Evolutionary conservation across 495 filamentous ascomycete species (phyloP), one percentile per base, ranked within the genome.

Genomic region (Trichoderma parareesei): DNA sequence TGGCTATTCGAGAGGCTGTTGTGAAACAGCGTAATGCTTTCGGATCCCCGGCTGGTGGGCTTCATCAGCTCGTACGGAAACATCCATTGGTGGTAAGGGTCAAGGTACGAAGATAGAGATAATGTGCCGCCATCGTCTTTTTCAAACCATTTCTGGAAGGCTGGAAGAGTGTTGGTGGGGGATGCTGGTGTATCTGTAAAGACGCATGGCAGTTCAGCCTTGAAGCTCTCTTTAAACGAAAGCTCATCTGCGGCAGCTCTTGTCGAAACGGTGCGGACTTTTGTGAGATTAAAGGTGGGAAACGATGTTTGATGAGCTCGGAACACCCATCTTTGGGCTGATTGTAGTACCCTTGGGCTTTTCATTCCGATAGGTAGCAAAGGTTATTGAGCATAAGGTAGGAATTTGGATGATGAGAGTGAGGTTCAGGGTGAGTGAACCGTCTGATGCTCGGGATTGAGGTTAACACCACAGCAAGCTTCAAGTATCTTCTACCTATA

Each of bases 11-110:
- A 61, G 33, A 61, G 20, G 16, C 60, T 41, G 9, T 61, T 37
- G 8, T 27, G 38, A 11, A 61, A 41, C 9, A 20, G 38, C 5
- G 18, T 13, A 10, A 61, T 33, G 8, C 38, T 20, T 38, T 40
- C 38, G 10, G 60, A 41, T 20, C 60, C 60, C 8, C 18, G 18
- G 6, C 6, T 10, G n/a, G 18, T 27, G 35, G 60, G 38, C 7
- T 20, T 41, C 9, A 61, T 43, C 60, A 61, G 7, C 18, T 61
- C 60, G 33, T 41, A 61, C 16, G 60, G 60, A 9, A 61, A 61
- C 8, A 14, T 9, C 37, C 37, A 43, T 20, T 61, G 38, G 14
- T 18, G 38, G 35, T 42, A 61, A 40, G 38, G 9, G 16, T 61
- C 20, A 3, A 61, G 14, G 16, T 61, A 43, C 1, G 60, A 42